Evolutionary conservation across 352 stramenopile species (phyloP).

Genomic region (Peronospora farinosa): DNA sequence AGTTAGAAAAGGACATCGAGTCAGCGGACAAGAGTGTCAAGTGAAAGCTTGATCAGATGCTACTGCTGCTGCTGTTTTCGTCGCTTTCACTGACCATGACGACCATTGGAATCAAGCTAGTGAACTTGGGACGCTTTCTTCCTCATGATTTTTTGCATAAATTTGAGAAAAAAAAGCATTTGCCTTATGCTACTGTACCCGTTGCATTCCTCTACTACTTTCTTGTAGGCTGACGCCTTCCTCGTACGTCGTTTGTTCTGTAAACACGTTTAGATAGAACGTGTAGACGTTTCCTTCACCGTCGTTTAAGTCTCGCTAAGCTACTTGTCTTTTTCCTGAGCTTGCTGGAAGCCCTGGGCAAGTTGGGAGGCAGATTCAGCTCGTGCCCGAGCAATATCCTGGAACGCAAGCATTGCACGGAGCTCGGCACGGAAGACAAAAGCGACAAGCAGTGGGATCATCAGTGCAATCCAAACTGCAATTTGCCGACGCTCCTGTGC

Average conservation of each 20-base stretch:
- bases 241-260: slow-evolving; percentile 10
- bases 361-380: slow-evolving; percentile 64
- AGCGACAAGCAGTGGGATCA: slow-evolving; percentile 36
- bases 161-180: slow-evolving; percentile 19
- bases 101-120: slow-evolving; percentile 1
- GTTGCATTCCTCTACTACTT: slow-evolving; percentile 7
- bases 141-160: slow-evolving; percentile 24
- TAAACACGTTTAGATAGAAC: neutral
- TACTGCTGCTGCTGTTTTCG: neutral
- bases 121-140: neutral
- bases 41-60: slow-evolving; percentile 6
- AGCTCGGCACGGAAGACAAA: slow-evolving; percentile 56
- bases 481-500: slow-evolving; percentile 43
- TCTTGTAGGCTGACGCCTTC: neutral
- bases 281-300: slow-evolving; percentile 2
- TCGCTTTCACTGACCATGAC: neutral
- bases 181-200: slow-evolving; percentile 4
- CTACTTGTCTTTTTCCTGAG: slow-evolving; percentile 11
- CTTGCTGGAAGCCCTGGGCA: slow-evolving; percentile 39
- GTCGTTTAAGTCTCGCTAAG: neutral
- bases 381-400: slow-evolving; percentile 56
- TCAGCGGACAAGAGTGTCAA: neutral
- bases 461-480: slow-evolving; percentile 26
- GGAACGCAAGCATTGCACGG: slow-evolving; percentile 53
- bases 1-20: neutral